phyloP scores from a whole-genome alignment of 495 filamentous ascomycete species.

The Aspergillus baeticus region DNA sequence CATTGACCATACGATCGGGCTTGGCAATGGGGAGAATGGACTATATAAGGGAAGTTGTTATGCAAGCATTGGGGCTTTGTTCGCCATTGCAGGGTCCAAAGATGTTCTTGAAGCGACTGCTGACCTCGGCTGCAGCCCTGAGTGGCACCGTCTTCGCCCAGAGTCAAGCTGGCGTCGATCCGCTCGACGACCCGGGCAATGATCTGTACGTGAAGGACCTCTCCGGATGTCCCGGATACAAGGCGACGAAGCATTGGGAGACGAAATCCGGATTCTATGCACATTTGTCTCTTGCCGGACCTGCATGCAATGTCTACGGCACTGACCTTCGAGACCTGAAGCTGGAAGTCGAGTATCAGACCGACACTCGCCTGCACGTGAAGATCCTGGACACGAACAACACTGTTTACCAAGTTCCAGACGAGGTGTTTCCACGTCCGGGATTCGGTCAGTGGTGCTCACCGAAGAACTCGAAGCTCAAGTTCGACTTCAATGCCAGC shows the following conservation, averaged over 20 bases:
- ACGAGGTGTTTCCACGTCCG: constrained; percentile 66
- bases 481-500: constrained; percentile 62
- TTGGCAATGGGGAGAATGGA: constrained; percentile 1
- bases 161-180: constrained; percentile 18
- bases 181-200: constrained; percentile 18
- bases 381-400: constrained; percentile 74
- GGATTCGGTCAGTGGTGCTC: constrained; percentile 14
- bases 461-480: constrained; percentile 40
- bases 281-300: constrained; percentile 63
- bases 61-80: not conserved
- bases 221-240: constrained; percentile 67
- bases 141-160: constrained; percentile 16
- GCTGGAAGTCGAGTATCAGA: constrained; percentile 72
- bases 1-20: not conserved
- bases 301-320: constrained; percentile 70
- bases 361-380: constrained; percentile 76
- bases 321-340: constrained; percentile 63
- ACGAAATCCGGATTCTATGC: constrained; percentile 43
- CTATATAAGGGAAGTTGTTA: constrained; percentile 8
- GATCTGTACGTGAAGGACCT: constrained; percentile 24
- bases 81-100: not conserved
- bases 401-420: constrained; percentile 77
- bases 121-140: constrained; percentile 13
- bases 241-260: constrained; percentile 61
- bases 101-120: constrained; percentile 17